These are phyloP conservation scores for Actinidia polygama DNA, from an alignment of 179 eudicot species.

Conservation along the genomic window DNA sequence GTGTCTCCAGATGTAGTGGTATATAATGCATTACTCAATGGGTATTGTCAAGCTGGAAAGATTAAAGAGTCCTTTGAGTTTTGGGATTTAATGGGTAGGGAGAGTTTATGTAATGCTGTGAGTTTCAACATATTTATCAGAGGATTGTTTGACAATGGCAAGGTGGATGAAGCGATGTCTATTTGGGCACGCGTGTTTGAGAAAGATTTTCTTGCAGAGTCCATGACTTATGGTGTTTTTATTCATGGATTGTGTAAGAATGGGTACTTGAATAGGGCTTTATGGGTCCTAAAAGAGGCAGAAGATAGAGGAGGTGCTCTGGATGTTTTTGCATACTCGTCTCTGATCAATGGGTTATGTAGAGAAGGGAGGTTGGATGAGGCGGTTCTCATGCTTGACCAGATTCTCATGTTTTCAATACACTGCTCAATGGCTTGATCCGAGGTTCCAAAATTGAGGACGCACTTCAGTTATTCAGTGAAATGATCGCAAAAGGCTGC, in stretches of 20 bases:
- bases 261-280: constrained; percentile 64
- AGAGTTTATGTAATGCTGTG: constrained; percentile 45
- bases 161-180: constrained; percentile 62
- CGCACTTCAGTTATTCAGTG: constrained; percentile 50
- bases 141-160: constrained; percentile 64
- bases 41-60: constrained; percentile 65
- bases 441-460: constrained; percentile 52
- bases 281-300: constrained; percentile 49
- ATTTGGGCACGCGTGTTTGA: constrained; percentile 58
- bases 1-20: constrained; percentile 62
- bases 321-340: constrained; percentile 60
- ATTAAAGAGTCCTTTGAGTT: constrained; percentile 47
- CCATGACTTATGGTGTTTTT: constrained; percentile 59
- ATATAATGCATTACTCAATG: constrained; percentile 75
- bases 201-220: constrained; percentile 46
- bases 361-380: constrained; percentile 57
- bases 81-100: constrained; percentile 69
- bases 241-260: constrained; percentile 72
- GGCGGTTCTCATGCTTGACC: constrained; percentile 55
- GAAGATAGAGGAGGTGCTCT: constrained; percentile 37
- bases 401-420: constrained; percentile 64
- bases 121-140: constrained; percentile 71
- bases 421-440: constrained; percentile 66
- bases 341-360: constrained; percentile 67
- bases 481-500: constrained; percentile 55